phyloP scores from a whole-genome alignment of 1,284 basidiomycete species.

The Cutaneotrichosporon cyanovorans region DNA sequence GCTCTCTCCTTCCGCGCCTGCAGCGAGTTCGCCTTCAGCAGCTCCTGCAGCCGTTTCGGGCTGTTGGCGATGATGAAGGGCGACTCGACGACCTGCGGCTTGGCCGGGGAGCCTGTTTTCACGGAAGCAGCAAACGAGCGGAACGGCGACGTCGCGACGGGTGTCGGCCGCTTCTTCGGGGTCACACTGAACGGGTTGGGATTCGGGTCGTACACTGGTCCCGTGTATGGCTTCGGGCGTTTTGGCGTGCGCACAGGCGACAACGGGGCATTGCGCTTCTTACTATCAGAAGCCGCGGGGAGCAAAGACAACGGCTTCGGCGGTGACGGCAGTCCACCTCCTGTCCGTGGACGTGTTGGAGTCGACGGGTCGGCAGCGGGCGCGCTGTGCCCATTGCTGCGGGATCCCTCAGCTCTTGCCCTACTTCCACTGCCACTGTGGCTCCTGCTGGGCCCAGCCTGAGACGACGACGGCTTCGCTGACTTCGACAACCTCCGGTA shows the following conservation, averaged over 20 bases:
- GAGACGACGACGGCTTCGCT: neutral
- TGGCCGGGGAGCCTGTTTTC: neutral
- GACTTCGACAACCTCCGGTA: slow-evolving; percentile 68
- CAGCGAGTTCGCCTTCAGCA: slow-evolving; percentile 34
- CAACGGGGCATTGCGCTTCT: neutral
- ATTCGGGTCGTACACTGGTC: slow-evolving; percentile 35
- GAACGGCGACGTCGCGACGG: neutral
- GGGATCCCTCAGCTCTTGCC: too few relatives aligned
- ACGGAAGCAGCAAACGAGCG: too few relatives aligned
- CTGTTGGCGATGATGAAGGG: slow-evolving; percentile 37
- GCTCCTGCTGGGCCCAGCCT: neutral
- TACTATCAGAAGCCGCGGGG: neutral
- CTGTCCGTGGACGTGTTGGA: neutral
- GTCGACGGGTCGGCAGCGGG: neutral
- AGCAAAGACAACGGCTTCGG: neutral
- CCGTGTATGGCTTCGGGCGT: slow-evolving; percentile 19
- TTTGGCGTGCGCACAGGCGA: neutral
- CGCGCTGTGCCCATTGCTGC: too few relatives aligned
- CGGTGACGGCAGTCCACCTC: neutral
- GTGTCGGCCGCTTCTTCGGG: slow-evolving; percentile 10
- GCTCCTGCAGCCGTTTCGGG: slow-evolving; percentile 35
- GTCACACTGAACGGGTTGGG: slow-evolving; percentile 37
- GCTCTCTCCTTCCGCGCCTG: neutral
- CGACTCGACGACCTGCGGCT: slow-evolving; percentile 14
- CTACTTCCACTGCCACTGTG: too few relatives aligned